Conservation (phyloP, 306 rosid genomes). For the Myrica gale region DNA sequence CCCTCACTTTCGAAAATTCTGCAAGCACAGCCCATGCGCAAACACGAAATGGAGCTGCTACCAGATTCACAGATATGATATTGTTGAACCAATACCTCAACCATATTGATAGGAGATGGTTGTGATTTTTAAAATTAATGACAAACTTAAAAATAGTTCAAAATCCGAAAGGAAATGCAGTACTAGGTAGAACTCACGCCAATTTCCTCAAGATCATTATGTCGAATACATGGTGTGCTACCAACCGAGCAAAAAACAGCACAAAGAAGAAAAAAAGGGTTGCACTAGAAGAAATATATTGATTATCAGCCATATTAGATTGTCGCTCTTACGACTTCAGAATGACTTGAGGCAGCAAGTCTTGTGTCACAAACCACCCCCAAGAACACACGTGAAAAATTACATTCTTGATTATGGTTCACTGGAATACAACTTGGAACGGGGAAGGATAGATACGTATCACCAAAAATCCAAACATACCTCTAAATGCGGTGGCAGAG, state of each 20-base stretch:
- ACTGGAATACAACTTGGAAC: slow-evolving; percentile 44
- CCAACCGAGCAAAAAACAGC: slow-evolving; percentile 1
- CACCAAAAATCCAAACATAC: slow-evolving; percentile 49
- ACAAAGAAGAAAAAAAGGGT: slow-evolving; percentile 16
- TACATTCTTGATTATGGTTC: slow-evolving; percentile 54
- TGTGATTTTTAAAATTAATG: too few relatives aligned
- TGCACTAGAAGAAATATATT: slow-evolving; percentile 8
- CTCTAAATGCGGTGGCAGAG: slow-evolving; percentile 51
- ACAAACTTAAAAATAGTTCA: too few relatives aligned
- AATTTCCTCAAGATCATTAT: neutral
- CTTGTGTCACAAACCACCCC: slow-evolving; percentile 29
- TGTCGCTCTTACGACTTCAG: slow-evolving; percentile 16
- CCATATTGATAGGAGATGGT: too few relatives aligned
- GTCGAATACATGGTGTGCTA: neutral
- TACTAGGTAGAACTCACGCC: too few relatives aligned
- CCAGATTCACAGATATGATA: too few relatives aligned
- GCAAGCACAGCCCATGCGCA: too few relatives aligned
- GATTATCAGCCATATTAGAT: neutral
- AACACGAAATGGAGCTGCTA: too few relatives aligned
- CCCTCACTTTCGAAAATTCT: too few relatives aligned
- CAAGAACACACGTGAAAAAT: slow-evolving; percentile 54
- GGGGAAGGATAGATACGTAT: slow-evolving; percentile 39
- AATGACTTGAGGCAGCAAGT: slow-evolving; percentile 21
- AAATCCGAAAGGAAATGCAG: too few relatives aligned
- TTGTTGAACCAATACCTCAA: too few relatives aligned